Percentiles rank a stretch among this genome's conserved stretches.
Conservation (phyloP, 352 stramenopile genomes). For the Blastocystis sp. region DNA sequence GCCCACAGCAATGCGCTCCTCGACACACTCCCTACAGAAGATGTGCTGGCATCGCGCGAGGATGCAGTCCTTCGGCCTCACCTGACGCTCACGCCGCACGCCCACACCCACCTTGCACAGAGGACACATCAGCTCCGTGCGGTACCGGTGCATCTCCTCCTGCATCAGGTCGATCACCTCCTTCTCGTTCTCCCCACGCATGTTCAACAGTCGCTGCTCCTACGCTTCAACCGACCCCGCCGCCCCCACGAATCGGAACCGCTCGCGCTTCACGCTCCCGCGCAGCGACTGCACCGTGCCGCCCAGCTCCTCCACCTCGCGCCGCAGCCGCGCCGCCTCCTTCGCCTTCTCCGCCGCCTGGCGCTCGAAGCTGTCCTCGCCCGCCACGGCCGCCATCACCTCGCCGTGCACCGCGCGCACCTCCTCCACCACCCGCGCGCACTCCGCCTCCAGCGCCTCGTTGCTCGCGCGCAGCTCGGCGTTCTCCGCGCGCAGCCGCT, state of each 20-base stretch:
- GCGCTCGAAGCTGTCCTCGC: background rate
- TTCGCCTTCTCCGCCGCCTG: slow-evolving; percentile 17
- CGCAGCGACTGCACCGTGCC: background rate
- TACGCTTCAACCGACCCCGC: background rate
- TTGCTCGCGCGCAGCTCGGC: background rate
- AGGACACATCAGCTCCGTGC: slow-evolving; percentile 49
- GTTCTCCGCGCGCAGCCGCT: slow-evolving; percentile 2
- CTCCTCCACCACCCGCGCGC: background rate
- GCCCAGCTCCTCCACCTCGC: background rate
- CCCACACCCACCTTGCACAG: slow-evolving; percentile 15
- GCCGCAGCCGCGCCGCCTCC: slow-evolving; percentile 7
- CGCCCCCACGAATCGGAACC: slow-evolving; percentile 2
- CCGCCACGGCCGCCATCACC: background rate
- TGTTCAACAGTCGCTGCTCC: slow-evolving; percentile 27
- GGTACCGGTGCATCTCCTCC: slow-evolving; percentile 58
- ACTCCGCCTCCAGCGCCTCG: slow-evolving; percentile 22
- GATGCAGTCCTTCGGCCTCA: slow-evolving; percentile 53
- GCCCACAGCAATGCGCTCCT: slow-evolving; percentile 30
- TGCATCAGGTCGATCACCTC: slow-evolving; percentile 63
- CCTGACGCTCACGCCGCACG: background rate
- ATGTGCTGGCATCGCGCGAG: slow-evolving; percentile 59
- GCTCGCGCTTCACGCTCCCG: slow-evolving; percentile 13
- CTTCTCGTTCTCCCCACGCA: slow-evolving; percentile 7
- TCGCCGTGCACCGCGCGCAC: background rate
- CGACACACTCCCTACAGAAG: slow-evolving; percentile 59